These are phyloP conservation scores for Yarrowia yakushimensis DNA, from an alignment of 805 yeast genomes.

Conservation along the genomic window DNA sequence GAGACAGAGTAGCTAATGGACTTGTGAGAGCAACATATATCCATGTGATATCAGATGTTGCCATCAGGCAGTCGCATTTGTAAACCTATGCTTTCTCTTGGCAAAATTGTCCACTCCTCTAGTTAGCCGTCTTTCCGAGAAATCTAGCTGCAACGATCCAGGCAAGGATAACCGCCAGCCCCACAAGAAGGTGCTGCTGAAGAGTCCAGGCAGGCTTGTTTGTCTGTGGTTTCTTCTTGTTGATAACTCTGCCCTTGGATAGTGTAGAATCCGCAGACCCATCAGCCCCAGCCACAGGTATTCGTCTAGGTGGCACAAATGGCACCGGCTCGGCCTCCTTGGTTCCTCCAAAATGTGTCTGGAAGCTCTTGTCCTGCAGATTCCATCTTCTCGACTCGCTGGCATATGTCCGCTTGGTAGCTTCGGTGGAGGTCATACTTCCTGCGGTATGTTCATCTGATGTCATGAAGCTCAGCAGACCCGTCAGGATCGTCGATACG, in stretches of 20 bases:
- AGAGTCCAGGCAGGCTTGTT: background rate
- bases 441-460: constrained; percentile 84
- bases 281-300: background rate
- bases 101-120: background rate
- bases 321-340: background rate
- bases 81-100: background rate
- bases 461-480: constrained; percentile 88
- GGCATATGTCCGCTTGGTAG: constrained; percentile 57
- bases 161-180: constrained; percentile 6
- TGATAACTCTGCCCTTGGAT: background rate
- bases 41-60: background rate
- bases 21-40: background rate
- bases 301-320: background rate
- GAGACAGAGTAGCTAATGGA: background rate
- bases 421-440: constrained; percentile 62
- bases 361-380: constrained; percentile 23
- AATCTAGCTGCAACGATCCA: constrained; percentile 18
- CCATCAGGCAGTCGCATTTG: background rate
- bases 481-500: constrained; percentile 82
- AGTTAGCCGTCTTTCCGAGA: constrained; percentile 14
- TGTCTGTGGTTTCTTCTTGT: constrained; percentile 1
- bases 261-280: background rate
- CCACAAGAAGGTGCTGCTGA: constrained; percentile 6
- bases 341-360: constrained; percentile 13
- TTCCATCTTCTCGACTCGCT: constrained; percentile 62